These are phyloP conservation scores for Diplotaxis tenuifolia DNA, from an alignment of 345 rosid genomes.

Conservation along the genomic window DNA sequence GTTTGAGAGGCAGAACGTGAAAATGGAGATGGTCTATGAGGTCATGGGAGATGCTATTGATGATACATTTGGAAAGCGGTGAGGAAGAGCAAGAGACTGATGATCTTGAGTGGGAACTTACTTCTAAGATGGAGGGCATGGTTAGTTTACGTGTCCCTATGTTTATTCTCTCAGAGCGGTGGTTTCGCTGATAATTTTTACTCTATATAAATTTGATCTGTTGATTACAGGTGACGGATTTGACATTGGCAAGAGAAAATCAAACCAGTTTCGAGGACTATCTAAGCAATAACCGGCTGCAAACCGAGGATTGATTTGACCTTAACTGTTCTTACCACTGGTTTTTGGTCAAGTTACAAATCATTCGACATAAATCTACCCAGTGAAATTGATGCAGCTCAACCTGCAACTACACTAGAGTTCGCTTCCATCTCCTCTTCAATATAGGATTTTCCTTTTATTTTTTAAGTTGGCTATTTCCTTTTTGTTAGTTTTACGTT, in stretches of 20 bases:
- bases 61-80: no score
- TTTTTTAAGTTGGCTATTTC: no score
- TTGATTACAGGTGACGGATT: slow-evolving; percentile 67
- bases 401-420: no score
- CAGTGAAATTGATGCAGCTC: no score
- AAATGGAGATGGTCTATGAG: no score
- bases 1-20: no score
- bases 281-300: slow-evolving; percentile 51
- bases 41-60: no score
- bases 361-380: slow-evolving; percentile 80
- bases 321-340: slow-evolving; percentile 83
- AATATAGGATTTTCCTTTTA: no score
- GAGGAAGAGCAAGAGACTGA: no score
- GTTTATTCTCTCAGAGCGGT: background rate
- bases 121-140: slow-evolving; percentile 73
- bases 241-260: slow-evolving; percentile 82
- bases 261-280: slow-evolving; percentile 71
- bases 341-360: slow-evolving; percentile 91
- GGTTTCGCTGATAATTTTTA: slow-evolving; percentile 6
- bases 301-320: slow-evolving; percentile 77
- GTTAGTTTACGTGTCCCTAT: background rate
- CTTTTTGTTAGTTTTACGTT: no score
- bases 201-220: background rate
- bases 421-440: no score
- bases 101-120: no score